Base-by-base conservation (phyloP, 306 rosid species). In the Vigna radiata region DNA sequence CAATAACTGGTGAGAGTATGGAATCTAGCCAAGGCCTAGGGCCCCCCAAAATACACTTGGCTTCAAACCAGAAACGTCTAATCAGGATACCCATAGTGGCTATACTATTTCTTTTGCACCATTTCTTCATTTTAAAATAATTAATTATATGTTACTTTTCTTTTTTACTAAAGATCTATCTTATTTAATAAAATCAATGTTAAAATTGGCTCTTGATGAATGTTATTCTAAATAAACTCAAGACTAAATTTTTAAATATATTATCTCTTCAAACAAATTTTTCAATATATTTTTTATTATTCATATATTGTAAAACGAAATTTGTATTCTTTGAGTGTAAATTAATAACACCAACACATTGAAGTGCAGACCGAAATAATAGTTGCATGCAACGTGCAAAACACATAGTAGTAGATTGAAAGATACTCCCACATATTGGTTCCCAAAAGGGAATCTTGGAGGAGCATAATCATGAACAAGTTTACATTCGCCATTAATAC, bases 311-410 rank as follows among this genome's bases (percentile, higher is more conserved):
- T n/a, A n/a, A n/a, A n/a, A n/a, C n/a, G n/a, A n/a, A n/a, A n/a
- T n/a, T n/a, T n/a, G n/a, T n/a, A n/a, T n/a, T n/a, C 7, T 33
- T 33, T 33, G 7, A 33, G 7, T 4, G 7, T 33, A 0, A 33
- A 33, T 33, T 33, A 33, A 33, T 33, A 33, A 33, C 4, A 33
- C 7, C 7, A 33, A 5, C 4, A 53, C 18, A 33, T 68, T 47
- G 6, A 54, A 63, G 68, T 33, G 48, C 69, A 63, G 16, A 46
- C 48, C 69, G 7, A 27, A 72, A 63, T 52, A 73, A 19, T 68
- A 29, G 70, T 66, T 81, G 91, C 86, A 87, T 83, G 91, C 73
- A 48, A 68, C 90, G 82, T 87, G 90, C 85, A 88, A 69, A 72
- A 76, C 65, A 74, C 61, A 80, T 69, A 3, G 19, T 54, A 67